Base-by-base conservation (phyloP, 2,329 filamentous ascomycete species). In the Penicillium sp. region DNA sequence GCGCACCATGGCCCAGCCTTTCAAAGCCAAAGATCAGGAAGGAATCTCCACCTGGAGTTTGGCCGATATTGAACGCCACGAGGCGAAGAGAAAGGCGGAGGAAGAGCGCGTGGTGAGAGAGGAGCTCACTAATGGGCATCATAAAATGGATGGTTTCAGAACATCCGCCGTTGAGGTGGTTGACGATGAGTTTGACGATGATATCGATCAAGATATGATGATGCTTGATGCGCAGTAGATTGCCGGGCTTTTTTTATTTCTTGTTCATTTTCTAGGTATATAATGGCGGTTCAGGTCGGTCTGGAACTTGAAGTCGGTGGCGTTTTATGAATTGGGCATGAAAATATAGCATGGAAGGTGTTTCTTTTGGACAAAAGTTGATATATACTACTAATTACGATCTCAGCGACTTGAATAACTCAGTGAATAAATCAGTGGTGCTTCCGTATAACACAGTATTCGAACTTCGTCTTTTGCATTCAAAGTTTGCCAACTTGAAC, bases 21-120 rank as follows among this genome's bases (percentile, higher is more conserved):
- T 96, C 75, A 84, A 84, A 37, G 78, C 86, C 0, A 87, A 84
- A 60, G 87, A 96, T 69, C 91, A 96, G 66, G 92, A 97, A 60
- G 94, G 93, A 0, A 90, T 97, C 65, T 94, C 90, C 64, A 95
- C 90, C 8, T 99, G 94, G 94, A 91, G 87, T 52, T 76, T 90
- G 33, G 82, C 84, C 52, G 91, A 97, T 66, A 74, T 97, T 45
- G 83, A 87, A 72, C 80, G 77, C 43, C 88, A 96, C 73, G 67
- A 71, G 18, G 67, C 67, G 39, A 88, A 95, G 77, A 83, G 86
- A 68, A 90, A 89, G 73, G 77, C 84, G 62, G 87, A 89, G 53
- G 77, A 86, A 56, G 86, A 90, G 60, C 81, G 81, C 48, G 85
- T 89, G 61, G 78, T 78, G 52, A 84, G 87, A 77, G 57, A 89